Percentiles rank a stretch among this genome's conserved stretches.
These are phyloP conservation scores for Xylaria sp. DNA, from an alignment of 2,329 filamentous ascomycete genomes.

Conservation along the genomic window DNA sequence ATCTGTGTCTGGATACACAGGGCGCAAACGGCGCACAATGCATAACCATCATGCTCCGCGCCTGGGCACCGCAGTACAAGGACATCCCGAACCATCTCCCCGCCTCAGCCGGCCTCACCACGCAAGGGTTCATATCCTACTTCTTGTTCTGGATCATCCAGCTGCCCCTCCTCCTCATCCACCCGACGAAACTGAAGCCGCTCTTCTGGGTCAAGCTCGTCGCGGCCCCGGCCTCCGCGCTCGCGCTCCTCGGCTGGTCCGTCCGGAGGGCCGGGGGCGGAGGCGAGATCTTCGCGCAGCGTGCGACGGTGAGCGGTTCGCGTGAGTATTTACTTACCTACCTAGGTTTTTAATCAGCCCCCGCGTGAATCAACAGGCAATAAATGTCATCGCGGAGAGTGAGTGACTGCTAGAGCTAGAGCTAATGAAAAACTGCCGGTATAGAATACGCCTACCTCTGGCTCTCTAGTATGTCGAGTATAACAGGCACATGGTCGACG, in stretches of 20 bases:
- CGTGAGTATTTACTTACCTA: constrained; percentile 14
- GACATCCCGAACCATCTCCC: constrained; percentile 59
- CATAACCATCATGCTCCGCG: constrained; percentile 49
- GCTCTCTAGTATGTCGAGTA: constrained; percentile 50
- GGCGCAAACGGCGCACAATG: constrained; percentile 50
- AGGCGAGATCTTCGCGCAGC: constrained; percentile 45
- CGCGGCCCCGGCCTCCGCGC: constrained; percentile 61
- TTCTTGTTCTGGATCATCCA: constrained; percentile 59
- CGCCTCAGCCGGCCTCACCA: constrained; percentile 56
- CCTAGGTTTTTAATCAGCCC: no score
- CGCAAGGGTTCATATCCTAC: constrained; percentile 55
- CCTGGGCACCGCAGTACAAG: constrained; percentile 62
- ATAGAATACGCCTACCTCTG: constrained; percentile 59
- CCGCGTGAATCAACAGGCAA: background rate
- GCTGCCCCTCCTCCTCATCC: constrained; percentile 41
- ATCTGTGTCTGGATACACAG: background rate
- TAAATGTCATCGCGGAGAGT: no score
- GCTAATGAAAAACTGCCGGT: background rate
- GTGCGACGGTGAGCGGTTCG: constrained; percentile 46
- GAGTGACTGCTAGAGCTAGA: no score
- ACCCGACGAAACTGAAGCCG: constrained; percentile 46
- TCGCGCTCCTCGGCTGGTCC: constrained; percentile 68
- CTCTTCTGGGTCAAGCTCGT: constrained; percentile 56
- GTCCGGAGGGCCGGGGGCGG: constrained; percentile 62
- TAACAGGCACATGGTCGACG: constrained; percentile 51